A percentile compares a stretch with the other conserved stretches of the same genome.
Evolutionary conservation across 2,329 filamentous ascomycete species (phyloP).

Genomic region (Nemania bipapillata): DNA sequence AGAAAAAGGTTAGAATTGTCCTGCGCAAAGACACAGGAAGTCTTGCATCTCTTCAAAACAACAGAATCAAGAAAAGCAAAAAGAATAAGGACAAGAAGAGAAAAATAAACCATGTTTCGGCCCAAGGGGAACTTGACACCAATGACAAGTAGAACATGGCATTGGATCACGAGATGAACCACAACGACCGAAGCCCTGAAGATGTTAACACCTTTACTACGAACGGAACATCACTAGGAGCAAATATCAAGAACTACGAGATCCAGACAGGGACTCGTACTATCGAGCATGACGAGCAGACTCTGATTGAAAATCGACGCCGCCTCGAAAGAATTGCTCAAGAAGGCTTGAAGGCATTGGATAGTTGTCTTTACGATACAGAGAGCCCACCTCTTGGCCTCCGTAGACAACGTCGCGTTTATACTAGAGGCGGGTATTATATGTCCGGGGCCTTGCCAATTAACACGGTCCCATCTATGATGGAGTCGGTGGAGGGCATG

Average conservation of each 20-base stretch:
- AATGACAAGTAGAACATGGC: slow-evolving; percentile 42
- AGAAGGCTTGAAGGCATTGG: slow-evolving; percentile 30
- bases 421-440: not conserved
- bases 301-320: slow-evolving; percentile 25
- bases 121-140: slow-evolving; percentile 21
- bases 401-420: not conserved
- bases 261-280: not conserved
- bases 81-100: not conserved
- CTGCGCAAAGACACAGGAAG: not conserved
- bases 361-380: slow-evolving; percentile 33
- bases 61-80: not conserved
- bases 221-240: not conserved
- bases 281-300: not conserved
- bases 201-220: not conserved
- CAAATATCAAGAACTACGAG: not conserved
- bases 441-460: slow-evolving; percentile 38
- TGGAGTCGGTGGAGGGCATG: not conserved
- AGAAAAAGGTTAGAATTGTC: slow-evolving; percentile 28
- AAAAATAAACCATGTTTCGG: slow-evolving; percentile 6
- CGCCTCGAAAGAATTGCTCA: slow-evolving; percentile 36
- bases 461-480: not conserved
- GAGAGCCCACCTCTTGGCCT: not conserved
- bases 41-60: not conserved
- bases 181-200: not conserved
- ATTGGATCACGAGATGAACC: slow-evolving; percentile 28